phyloP scores from a whole-genome alignment of 495 filamentous ascomycete genomes.

The Hypoxylon fuscum region DNA sequence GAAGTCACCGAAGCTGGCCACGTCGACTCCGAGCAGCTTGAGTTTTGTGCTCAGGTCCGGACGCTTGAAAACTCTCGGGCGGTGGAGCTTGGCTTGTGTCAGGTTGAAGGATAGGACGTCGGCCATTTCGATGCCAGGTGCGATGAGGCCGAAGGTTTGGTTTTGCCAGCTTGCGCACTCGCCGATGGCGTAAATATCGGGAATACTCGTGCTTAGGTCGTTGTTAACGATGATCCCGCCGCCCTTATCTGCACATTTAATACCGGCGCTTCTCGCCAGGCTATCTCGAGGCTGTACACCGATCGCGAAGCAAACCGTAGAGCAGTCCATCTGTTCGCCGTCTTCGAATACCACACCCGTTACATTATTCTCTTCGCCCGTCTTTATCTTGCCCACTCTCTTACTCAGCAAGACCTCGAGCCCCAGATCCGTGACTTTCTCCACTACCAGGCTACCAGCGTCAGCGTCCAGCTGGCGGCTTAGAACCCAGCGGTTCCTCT shows the following conservation, averaged over 20 bases:
- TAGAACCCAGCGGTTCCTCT: conserved; percentile 90
- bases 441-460: conserved; percentile 83
- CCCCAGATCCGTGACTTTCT: conserved; percentile 83
- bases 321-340: conserved; percentile 82
- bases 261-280: conserved; percentile 73
- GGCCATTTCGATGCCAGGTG: conserved; percentile 95
- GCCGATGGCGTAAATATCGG: conserved; percentile 88
- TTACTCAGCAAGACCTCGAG: conserved; percentile 86
- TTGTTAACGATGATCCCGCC: conserved; percentile 81
- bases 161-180: conserved; percentile 96
- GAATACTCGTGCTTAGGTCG: conserved; percentile 73
- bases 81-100: conserved; percentile 78
- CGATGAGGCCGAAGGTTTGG: conserved; percentile 93
- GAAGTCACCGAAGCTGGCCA: conserved; percentile 96
- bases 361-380: conserved; percentile 71
- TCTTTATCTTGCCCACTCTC: conserved; percentile 76
- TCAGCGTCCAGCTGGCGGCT: conserved; percentile 87
- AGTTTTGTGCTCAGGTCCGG: conserved; percentile 95
- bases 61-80: conserved; percentile 75
- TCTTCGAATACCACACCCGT: conserved; percentile 85
- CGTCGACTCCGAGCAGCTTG: conserved; percentile 92
- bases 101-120: conserved; percentile 96
- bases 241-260: conserved; percentile 77
- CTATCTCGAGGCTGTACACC: conserved; percentile 88
- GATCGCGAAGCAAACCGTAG: conserved; percentile 92